Conservation (phyloP, 208 protist species). For the Trypanosomatidae sp. region DNA sequence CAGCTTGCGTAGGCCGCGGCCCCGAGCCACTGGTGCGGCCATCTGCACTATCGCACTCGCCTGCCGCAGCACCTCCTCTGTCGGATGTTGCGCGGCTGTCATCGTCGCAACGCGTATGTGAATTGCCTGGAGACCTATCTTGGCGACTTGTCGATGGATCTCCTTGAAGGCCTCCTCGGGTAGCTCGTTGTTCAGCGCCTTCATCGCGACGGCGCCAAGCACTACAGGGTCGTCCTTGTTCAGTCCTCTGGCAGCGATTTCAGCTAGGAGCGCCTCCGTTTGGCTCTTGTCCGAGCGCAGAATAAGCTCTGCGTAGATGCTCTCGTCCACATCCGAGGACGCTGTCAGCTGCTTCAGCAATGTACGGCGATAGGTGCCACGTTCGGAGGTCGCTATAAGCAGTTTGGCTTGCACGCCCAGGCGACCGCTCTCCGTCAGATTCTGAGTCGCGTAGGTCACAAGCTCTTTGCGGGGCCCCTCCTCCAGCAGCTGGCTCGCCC, state of each 20-base stretch:
- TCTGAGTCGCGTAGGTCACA: slow-evolving; percentile 38
- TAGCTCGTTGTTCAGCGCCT: slow-evolving; percentile 45
- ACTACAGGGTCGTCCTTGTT: slow-evolving; percentile 75
- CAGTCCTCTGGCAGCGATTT: slow-evolving; percentile 67
- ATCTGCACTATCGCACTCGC: slow-evolving; percentile 44
- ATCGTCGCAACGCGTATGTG: slow-evolving; percentile 51
- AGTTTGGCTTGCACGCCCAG: slow-evolving; percentile 53
- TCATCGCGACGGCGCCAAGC: slow-evolving; percentile 50
- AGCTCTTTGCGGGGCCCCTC: slow-evolving; percentile 36
- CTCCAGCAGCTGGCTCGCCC: slow-evolving; percentile 24
- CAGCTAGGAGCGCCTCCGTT: slow-evolving; percentile 48
- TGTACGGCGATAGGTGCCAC: slow-evolving; percentile 38
- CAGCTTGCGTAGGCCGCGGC: slow-evolving; percentile 45
- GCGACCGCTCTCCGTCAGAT: slow-evolving; percentile 39
- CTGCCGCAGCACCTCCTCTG: slow-evolving; percentile 34
- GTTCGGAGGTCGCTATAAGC: slow-evolving; percentile 46
- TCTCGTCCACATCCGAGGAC: slow-evolving; percentile 69
- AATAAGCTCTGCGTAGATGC: slow-evolving; percentile 75
- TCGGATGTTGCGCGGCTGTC: slow-evolving; percentile 34
- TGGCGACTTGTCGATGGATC: slow-evolving; percentile 57
- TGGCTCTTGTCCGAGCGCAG: slow-evolving; percentile 44
- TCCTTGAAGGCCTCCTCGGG: slow-evolving; percentile 59
- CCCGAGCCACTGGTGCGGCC: slow-evolving; percentile 20
- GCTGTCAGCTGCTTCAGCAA: slow-evolving; percentile 57
- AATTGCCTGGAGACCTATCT: slow-evolving; percentile 48